These are phyloP conservation scores for Ambrosia trifida DNA, from an alignment of 129 eudicot genomes.

Conservation along the genomic window DNA sequence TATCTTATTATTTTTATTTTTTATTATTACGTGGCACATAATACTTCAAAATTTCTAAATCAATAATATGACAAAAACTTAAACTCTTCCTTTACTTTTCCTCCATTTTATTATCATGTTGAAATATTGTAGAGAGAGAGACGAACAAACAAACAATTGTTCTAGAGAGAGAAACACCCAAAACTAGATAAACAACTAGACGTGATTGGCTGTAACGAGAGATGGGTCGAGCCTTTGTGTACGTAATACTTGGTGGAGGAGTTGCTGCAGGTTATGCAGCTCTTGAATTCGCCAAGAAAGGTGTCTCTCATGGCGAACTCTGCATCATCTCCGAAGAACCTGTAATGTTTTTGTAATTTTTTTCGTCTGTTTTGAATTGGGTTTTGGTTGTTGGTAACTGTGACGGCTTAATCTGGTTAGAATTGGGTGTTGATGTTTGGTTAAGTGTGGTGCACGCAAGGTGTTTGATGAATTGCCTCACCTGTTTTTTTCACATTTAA, in stretches of 20 bases:
- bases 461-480: slow-evolving; percentile 32
- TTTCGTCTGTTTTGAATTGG: slow-evolving; percentile 14
- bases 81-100: background rate
- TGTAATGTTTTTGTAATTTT: slow-evolving; percentile 38
- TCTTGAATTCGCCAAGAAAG: slow-evolving; percentile 80
- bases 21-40: background rate
- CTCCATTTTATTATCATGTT: background rate
- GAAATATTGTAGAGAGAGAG: slow-evolving; percentile 17
- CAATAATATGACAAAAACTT: background rate
- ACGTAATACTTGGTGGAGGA: slow-evolving; percentile 92
- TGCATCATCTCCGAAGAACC: slow-evolving; percentile 98
- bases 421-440: slow-evolving; percentile 22
- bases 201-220: slow-evolving; percentile 25
- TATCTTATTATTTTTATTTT: background rate
- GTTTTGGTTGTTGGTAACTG: background rate
- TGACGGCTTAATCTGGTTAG: background rate
- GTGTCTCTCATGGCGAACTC: slow-evolving; percentile 88
- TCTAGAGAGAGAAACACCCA: background rate
- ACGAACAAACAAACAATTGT: background rate
- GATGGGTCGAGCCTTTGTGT: slow-evolving; percentile 94
- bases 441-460: slow-evolving; percentile 30
- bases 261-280: slow-evolving; percentile 99
- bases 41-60: background rate
- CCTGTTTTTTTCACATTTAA: slow-evolving; percentile 4
- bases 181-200: slow-evolving; percentile 35